phyloP scores from a whole-genome alignment of 164 flowering plant species.

The Warburgia ugandensis region DNA sequence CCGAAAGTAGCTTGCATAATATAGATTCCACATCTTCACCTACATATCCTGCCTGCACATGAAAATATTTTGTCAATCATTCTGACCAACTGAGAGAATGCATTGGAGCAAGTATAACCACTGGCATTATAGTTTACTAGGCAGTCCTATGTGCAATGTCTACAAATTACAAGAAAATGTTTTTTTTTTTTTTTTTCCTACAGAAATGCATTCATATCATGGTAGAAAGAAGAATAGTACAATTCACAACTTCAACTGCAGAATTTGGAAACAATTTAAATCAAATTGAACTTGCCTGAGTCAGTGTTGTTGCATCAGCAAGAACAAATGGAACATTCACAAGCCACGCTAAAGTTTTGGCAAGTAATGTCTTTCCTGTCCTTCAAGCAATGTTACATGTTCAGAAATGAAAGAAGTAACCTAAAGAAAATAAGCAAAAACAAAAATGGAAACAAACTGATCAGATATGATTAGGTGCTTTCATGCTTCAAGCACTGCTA shows the following conservation, averaged over 20 bases:
- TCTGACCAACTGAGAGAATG: neutral
- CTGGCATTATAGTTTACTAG: too few relatives aligned
- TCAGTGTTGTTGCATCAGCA: conserved; percentile 94
- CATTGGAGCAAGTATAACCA: too few relatives aligned
- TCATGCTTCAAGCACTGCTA: too few relatives aligned
- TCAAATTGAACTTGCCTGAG: conserved; percentile 51
- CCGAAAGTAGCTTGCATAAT: conserved; percentile 79
- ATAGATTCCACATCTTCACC: conserved; percentile 99
- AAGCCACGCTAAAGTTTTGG: conserved; percentile 87
- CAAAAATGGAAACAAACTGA: neutral
- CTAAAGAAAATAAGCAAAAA: neutral
- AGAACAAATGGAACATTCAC: conserved; percentile 96
- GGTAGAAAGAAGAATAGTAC: too few relatives aligned
- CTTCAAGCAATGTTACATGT: conserved; percentile 42
- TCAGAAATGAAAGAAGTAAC: conserved; percentile 17
- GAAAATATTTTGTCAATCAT: neutral
- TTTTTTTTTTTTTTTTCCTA: too few relatives aligned
- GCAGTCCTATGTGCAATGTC: too few relatives aligned
- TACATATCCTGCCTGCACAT: conserved; percentile 93
- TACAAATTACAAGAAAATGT: too few relatives aligned
- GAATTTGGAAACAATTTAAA: neutral
- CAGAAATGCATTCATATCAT: too few relatives aligned
- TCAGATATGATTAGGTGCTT: neutral
- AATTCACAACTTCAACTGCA: too few relatives aligned
- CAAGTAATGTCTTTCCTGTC: conserved; percentile 98